Percentiles rank a stretch among this genome's conserved stretches.
These are phyloP conservation scores for Arthrobotrys entomopaga DNA, from an alignment of 2,329 filamentous ascomycete species.

Conservation along the genomic window DNA sequence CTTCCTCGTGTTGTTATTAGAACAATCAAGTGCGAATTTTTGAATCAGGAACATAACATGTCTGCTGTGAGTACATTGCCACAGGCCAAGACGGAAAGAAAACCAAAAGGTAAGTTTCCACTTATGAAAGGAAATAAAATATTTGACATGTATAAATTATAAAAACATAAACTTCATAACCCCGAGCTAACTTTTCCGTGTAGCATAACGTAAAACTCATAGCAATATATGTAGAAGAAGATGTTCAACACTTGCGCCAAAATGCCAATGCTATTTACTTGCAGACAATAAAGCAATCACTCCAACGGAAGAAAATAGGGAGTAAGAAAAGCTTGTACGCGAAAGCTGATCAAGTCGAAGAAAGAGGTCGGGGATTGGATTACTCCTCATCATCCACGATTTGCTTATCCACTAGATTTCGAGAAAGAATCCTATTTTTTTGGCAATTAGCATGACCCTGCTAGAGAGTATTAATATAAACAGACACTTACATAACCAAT, in stretches of 20 bases:
- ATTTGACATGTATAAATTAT: background rate
- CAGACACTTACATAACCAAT: conserved; percentile 75
- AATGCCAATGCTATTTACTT: conserved; percentile 43
- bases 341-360: background rate
- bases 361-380: background rate
- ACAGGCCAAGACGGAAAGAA: background rate
- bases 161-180: conserved; percentile 31
- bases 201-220: conserved; percentile 22
- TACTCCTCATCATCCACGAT: conserved; percentile 53
- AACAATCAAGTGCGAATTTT: too few species aligned
- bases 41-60: too few species aligned
- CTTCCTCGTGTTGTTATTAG: too few species aligned
- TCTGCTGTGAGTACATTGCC: too few species aligned
- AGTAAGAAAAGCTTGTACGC: background rate
- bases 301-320: background rate
- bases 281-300: conserved; percentile 15
- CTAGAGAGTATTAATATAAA: background rate
- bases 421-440: conserved; percentile 44
- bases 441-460: background rate
- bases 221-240: conserved; percentile 17
- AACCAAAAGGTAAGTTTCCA: background rate
- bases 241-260: conserved; percentile 39
- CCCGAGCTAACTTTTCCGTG: conserved; percentile 12
- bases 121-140: conserved; percentile 1
- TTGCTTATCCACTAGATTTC: conserved; percentile 51